Evolutionary conservation across 495 filamentous ascomycete genomes (phyloP).

Genomic region (Trichoderma orchidacearum): DNA sequence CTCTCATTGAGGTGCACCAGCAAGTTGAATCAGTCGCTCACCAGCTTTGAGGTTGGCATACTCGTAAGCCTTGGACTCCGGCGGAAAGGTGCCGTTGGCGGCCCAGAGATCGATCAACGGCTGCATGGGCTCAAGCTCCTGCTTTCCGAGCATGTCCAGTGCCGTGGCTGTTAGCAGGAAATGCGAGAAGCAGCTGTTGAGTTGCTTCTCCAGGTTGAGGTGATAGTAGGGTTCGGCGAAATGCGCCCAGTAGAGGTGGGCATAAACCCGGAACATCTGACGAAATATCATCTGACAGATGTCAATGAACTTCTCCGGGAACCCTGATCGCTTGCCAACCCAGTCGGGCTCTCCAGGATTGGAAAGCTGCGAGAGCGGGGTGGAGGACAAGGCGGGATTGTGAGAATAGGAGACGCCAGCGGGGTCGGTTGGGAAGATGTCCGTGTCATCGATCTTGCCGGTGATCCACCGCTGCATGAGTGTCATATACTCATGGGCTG

Average conservation of each 20-base stretch:
- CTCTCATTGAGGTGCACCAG: conserved; percentile 8
- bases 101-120: conserved; percentile 82
- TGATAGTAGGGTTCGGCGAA: conserved; percentile 75
- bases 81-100: conserved; percentile 67
- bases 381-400: conserved; percentile 41
- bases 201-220: conserved; percentile 65
- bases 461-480: conserved; percentile 90
- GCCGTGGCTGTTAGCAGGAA: conserved; percentile 81
- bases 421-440: conserved; percentile 71
- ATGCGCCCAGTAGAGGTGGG: conserved; percentile 79
- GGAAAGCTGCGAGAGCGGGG: conserved; percentile 44
- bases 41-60: conserved; percentile 38
- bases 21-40: conserved; percentile 26
- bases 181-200: conserved; percentile 93
- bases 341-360: conserved; percentile 51
- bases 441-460: conserved; percentile 74
- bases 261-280: conserved; percentile 95
- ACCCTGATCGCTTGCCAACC: conserved; percentile 79
- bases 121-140: conserved; percentile 89
- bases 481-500: conserved; percentile 75
- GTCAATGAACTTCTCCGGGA: conserved; percentile 71
- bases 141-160: conserved; percentile 65
- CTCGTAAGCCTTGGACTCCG: conserved; percentile 47
- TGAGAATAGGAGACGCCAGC: conserved; percentile 42
- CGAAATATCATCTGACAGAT: conserved; percentile 85